A percentile compares a stretch with the other conserved stretches of the same genome.
Evolutionary conservation across 1,139 yeast genomes (phyloP).

Genomic region (Yamadazyma sp.): DNA sequence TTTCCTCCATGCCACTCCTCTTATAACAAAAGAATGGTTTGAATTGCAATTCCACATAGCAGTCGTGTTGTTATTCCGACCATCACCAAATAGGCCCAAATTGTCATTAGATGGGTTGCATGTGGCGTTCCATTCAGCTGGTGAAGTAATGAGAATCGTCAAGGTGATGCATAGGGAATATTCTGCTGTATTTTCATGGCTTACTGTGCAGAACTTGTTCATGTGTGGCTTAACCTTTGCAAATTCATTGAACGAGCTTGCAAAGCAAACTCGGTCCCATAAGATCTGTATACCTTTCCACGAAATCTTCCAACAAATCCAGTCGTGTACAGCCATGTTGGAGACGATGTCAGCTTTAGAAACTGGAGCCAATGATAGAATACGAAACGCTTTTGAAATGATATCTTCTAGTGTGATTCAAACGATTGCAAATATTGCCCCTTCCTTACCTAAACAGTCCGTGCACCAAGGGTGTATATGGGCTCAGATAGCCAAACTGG

Average conservation of each 20-base stretch:
- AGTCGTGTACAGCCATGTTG: slow-evolving; percentile 13
- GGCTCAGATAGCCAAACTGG: slow-evolving; percentile 11
- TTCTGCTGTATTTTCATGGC: slow-evolving; percentile 14
- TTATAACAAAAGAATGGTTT: slow-evolving; percentile 14
- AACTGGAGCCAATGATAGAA: slow-evolving; percentile 12
- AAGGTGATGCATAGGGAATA: slow-evolving; percentile 14
- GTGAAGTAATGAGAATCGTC: slow-evolving; percentile 14
- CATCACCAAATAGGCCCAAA: slow-evolving; percentile 13
- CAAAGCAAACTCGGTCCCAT: slow-evolving; percentile 2
- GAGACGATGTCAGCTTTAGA: slow-evolving; percentile 13
- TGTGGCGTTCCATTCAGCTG: slow-evolving; percentile 15
- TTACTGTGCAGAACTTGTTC: slow-evolving; percentile 14
- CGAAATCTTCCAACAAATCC: slow-evolving; percentile 12
- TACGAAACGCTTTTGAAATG: slow-evolving; percentile 14
- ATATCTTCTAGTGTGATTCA: slow-evolving; percentile 13
- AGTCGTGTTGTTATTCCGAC: slow-evolving; percentile 13
- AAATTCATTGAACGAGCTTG: slow-evolving; percentile 14
- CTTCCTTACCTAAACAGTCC: slow-evolving; percentile 5
- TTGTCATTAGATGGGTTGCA: slow-evolving; percentile 12
- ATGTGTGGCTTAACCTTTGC: slow-evolving; percentile 15
- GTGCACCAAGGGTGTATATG: slow-evolving; percentile 9
- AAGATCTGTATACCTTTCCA: slow-evolving; percentile 7
- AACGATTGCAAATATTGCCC: slow-evolving; percentile 1
- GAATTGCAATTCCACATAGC: slow-evolving; percentile 14
- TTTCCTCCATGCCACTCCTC: slow-evolving; percentile 10